Percentiles rank a stretch among this genome's conserved stretches.
phyloP scores from a whole-genome alignment of 2,329 filamentous ascomycete species.

The Apiospora saccharicola region DNA sequence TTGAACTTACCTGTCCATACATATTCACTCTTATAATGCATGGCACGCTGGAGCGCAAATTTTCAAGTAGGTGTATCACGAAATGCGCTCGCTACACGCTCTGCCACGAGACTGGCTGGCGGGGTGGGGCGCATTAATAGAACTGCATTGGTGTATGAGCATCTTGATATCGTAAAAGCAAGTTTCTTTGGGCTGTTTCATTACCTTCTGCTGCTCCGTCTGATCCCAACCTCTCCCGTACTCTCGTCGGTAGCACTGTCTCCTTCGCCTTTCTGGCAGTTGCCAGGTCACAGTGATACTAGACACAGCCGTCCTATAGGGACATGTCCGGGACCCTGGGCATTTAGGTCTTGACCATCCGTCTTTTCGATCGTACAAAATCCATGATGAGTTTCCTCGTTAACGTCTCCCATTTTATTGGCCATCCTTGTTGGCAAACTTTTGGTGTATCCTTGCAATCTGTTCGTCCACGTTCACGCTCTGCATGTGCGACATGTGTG shows the following conservation, averaged over 20 bases:
- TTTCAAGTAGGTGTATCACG: background rate
- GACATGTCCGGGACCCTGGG: background rate
- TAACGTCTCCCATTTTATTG: background rate
- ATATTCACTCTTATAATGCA: background rate
- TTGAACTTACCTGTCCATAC: conserved; percentile 5
- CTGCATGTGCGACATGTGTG: conserved; percentile 65
- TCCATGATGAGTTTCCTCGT: conserved; percentile 1
- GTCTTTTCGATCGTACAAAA: conserved; percentile 12
- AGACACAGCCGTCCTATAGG: background rate
- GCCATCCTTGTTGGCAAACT: conserved; percentile 51
- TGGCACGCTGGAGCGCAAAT: background rate
- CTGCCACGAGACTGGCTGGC: background rate
- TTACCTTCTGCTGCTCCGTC: conserved; percentile 10
- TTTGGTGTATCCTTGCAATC: conserved; percentile 70
- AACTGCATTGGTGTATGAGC: conserved; percentile 40
- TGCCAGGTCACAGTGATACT: background rate
- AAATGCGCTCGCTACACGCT: conserved; percentile 1
- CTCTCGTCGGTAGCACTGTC: background rate
- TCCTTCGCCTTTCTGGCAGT: background rate
- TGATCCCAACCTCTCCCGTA: background rate
- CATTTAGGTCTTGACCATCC: background rate
- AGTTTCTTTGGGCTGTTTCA: conserved; percentile 32
- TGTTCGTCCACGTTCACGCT: conserved; percentile 85
- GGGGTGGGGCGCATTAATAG: background rate
- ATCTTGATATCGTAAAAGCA: conserved; percentile 32